These are phyloP conservation scores for Bertia moriformis DNA, from an alignment of 2,329 filamentous ascomycete genomes.

Conservation along the genomic window DNA sequence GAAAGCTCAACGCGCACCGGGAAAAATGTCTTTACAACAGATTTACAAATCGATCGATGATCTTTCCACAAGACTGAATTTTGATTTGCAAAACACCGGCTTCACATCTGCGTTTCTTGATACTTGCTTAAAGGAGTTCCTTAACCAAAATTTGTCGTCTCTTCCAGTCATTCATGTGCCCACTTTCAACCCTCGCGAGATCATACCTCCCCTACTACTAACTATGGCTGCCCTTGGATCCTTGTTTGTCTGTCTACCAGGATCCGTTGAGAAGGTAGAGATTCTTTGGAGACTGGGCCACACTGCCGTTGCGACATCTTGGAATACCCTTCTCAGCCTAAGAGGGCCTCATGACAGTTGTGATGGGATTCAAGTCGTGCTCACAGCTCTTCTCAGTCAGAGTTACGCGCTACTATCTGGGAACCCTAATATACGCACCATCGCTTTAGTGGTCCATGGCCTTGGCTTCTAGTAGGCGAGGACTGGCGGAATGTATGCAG, in stretches of 20 bases:
- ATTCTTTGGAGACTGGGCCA: conserved; percentile 9
- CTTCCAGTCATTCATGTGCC: neutral
- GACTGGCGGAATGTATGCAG: neutral
- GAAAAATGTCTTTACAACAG: conserved; percentile 6
- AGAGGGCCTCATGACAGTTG: conserved; percentile 7
- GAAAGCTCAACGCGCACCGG: too few species aligned
- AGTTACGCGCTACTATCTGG: conserved; percentile 7
- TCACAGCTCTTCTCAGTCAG: conserved; percentile 4
- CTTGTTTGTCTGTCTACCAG: conserved; percentile 3
- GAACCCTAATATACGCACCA: conserved; percentile 6
- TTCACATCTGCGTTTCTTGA: conserved; percentile 8
- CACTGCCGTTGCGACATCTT: conserved; percentile 8
- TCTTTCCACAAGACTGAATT: conserved; percentile 6
- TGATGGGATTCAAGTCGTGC: conserved; percentile 5
- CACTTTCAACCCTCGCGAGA: neutral
- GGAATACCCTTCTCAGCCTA: conserved; percentile 6
- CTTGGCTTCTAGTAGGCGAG: conserved; percentile 9
- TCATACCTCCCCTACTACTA: neutral
- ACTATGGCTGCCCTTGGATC: neutral
- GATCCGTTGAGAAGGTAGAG: conserved; percentile 6
- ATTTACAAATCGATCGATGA: conserved; percentile 7
- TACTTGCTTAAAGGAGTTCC: conserved; percentile 7
- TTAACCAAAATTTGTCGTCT: conserved; percentile 5
- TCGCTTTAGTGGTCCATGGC: conserved; percentile 7
- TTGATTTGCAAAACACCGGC: conserved; percentile 6